phyloP scores from a whole-genome alignment of 1,139 yeast genomes.

The Taiozyma onychis region DNA sequence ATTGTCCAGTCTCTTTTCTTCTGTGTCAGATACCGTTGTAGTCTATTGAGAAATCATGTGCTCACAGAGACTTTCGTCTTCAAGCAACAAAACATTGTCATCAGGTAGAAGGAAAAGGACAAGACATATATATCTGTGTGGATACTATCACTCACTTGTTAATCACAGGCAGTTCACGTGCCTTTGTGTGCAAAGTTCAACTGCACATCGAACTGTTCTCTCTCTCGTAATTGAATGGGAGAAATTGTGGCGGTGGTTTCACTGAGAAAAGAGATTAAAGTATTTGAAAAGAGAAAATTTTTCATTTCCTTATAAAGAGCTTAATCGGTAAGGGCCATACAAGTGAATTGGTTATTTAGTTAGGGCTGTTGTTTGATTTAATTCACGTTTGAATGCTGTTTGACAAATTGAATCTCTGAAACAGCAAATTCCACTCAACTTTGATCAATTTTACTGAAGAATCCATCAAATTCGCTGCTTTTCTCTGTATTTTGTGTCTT shows the following conservation, averaged over 20 bases:
- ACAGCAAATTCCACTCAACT: too few relatives aligned
- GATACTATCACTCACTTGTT: background rate
- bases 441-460: too few relatives aligned
- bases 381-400: too few relatives aligned
- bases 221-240: background rate
- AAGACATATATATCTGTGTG: background rate
- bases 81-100: conserved; percentile 48
- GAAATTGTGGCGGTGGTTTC: background rate
- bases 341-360: too few relatives aligned
- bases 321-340: too few relatives aligned
- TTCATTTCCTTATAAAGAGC: background rate
- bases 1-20: background rate
- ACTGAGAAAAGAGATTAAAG: background rate
- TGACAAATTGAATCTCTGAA: too few relatives aligned
- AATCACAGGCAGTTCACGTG: background rate
- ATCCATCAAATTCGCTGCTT: too few relatives aligned
- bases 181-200: background rate
- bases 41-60: conserved; percentile 85
- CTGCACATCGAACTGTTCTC: background rate
- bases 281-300: background rate
- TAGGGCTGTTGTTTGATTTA: too few relatives aligned
- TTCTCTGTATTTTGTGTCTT: too few relatives aligned
- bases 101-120: conserved; percentile 24
- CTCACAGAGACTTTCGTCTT: conserved; percentile 58
- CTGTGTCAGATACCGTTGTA: conserved; percentile 98